Conservation (phyloP, 305 asterid species). For the Fraxinus sp. region DNA sequence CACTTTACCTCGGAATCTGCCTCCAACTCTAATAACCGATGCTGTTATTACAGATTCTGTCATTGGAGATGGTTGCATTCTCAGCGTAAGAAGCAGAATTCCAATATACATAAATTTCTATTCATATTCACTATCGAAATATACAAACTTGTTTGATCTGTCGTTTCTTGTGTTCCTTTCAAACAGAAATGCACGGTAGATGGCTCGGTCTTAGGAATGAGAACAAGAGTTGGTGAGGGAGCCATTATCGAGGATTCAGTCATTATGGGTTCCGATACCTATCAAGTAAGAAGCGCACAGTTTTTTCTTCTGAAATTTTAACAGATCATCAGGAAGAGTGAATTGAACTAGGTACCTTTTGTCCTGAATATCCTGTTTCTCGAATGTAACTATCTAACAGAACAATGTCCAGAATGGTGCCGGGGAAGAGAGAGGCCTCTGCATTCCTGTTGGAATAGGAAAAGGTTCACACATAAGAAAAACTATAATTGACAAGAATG, state of each 20-base stretch:
- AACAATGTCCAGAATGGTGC: slow-evolving; percentile 31
- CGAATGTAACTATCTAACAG: slow-evolving; percentile 5
- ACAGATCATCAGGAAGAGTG: slow-evolving; percentile 1
- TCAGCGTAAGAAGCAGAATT: slow-evolving; percentile 47
- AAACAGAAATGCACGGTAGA: slow-evolving; percentile 72
- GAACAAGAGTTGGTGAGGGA: slow-evolving; percentile 55
- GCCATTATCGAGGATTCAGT: slow-evolving; percentile 73
- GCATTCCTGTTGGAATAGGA: slow-evolving; percentile 69
- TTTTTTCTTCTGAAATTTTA: neutral
- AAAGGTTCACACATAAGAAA: slow-evolving; percentile 60
- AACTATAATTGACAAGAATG: slow-evolving; percentile 73
- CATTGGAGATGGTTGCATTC: slow-evolving; percentile 78
- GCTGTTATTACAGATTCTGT: slow-evolving; percentile 68
- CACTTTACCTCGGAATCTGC: slow-evolving; percentile 79
- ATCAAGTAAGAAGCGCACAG: slow-evolving; percentile 45
- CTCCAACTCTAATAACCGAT: slow-evolving; percentile 68
- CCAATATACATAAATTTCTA: neutral
- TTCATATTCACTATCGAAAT: neutral
- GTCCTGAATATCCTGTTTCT: neutral
- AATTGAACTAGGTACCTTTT: neutral
- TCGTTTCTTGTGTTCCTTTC: slow-evolving; percentile 5
- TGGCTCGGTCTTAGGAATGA: slow-evolving; percentile 71
- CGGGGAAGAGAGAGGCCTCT: slow-evolving; percentile 31
- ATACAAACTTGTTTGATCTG: neutral
- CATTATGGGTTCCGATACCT: slow-evolving; percentile 68